A percentile compares a stretch with the other conserved stretches of the same genome.
Conservation (phyloP, 164 flowering plant genomes). For the Nymphaea colorata region DNA sequence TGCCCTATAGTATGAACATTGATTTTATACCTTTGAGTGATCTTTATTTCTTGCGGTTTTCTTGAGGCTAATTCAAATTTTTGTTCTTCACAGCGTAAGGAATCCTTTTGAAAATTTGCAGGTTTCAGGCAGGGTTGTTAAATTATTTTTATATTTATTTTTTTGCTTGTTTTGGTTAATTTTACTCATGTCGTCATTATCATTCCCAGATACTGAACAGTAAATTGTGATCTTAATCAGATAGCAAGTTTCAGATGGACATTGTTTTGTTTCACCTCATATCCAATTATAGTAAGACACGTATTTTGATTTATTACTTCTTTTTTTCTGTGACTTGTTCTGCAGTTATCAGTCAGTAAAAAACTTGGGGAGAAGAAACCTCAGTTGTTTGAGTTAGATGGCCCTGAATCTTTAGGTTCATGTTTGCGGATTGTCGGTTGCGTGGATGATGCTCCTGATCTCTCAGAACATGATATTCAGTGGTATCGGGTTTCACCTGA, state of each 20-base stretch:
- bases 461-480: slow-evolving; percentile 62
- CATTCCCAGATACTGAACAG: not conserved
- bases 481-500: slow-evolving; percentile 78
- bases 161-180: not conserved
- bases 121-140: not conserved
- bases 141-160: too few species aligned
- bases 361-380: slow-evolving; percentile 32
- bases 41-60: not conserved
- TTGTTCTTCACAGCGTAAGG: not conserved
- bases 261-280: too few species aligned
- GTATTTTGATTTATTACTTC: not conserved
- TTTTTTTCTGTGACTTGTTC: slow-evolving; percentile 1
- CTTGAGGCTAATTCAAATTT: not conserved
- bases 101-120: not conserved
- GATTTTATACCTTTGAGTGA: not conserved
- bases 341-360: slow-evolving; percentile 66
- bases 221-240: not conserved
- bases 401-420: slow-evolving; percentile 75
- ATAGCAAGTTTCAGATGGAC: not conserved
- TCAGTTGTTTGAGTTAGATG: slow-evolving; percentile 54
- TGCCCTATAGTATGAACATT: not conserved
- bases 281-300: not conserved
- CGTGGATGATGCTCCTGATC: slow-evolving; percentile 45
- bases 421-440: slow-evolving; percentile 45
- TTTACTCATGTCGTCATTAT: not conserved